Evolutionary conservation across 305 asterid genomes (phyloP).

Genomic region (Fraxinus xanthoxyloides): DNA sequence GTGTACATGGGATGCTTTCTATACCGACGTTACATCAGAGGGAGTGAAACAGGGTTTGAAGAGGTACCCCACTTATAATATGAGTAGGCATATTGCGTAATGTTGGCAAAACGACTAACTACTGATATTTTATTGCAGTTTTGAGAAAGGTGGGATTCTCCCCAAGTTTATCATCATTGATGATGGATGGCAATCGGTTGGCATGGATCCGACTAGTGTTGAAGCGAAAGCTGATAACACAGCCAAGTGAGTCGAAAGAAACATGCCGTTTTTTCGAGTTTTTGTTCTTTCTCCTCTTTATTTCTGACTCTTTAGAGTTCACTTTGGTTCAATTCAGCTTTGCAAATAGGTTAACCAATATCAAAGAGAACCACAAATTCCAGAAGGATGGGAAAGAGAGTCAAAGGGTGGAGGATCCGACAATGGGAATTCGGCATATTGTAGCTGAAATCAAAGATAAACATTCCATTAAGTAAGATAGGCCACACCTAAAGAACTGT

Average conservation of each 20-base stretch:
- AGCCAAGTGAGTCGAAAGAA: constrained; percentile 80
- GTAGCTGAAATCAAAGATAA: constrained; percentile 62
- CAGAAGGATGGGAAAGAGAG: constrained; percentile 70
- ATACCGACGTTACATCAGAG: constrained; percentile 74
- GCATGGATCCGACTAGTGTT: constrained; percentile 64
- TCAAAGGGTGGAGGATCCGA: constrained; percentile 52
- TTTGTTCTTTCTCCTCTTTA: too few relatives aligned
- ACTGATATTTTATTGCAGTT: constrained; percentile 35
- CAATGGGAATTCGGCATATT: constrained; percentile 61
- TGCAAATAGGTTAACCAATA: constrained; percentile 73
- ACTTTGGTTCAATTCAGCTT: too few relatives aligned
- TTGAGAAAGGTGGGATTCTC: constrained; percentile 68
- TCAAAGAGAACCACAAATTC: constrained; percentile 87
- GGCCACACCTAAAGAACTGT: too few relatives aligned
- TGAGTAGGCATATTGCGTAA: too few relatives aligned
- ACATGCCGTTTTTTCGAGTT: too few relatives aligned
- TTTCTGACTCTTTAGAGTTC: too few relatives aligned
- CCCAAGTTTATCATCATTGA: constrained; percentile 81
- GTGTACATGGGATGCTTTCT: constrained; percentile 98
- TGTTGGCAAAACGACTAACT: too few relatives aligned
- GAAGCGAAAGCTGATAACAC: constrained; percentile 56
- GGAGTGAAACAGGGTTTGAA: constrained; percentile 77
- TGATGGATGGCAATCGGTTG: constrained; percentile 93
- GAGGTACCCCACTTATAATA: too few relatives aligned
- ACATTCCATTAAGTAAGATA: too few relatives aligned